Conservation (phyloP, 2,329 filamentous ascomycete genomes). For the Colletotrichum euphorbiae region DNA sequence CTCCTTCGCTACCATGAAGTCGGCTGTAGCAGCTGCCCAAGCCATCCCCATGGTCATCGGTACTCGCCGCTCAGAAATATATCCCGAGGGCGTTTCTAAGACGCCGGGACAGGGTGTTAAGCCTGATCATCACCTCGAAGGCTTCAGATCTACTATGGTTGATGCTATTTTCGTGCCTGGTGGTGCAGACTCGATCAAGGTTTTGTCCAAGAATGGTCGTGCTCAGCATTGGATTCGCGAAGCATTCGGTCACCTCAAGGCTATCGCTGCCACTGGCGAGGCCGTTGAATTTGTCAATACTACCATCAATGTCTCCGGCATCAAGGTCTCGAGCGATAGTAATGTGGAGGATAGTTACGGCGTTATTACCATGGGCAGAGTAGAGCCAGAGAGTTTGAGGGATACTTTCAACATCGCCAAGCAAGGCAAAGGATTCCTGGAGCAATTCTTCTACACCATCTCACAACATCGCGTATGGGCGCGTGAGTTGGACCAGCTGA, state of each 20-base stretch:
- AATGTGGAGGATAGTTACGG: slow-evolving; percentile 77
- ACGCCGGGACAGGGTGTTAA: slow-evolving; percentile 64
- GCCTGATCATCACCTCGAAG: slow-evolving; percentile 84
- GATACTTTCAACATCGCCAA: slow-evolving; percentile 73
- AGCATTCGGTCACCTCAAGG: slow-evolving; percentile 84
- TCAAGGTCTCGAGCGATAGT: slow-evolving; percentile 56
- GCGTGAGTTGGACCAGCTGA: slow-evolving; percentile 78
- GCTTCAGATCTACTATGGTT: slow-evolving; percentile 83
- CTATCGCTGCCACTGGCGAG: slow-evolving; percentile 81
- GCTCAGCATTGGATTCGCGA: slow-evolving; percentile 83
- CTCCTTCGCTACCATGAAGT: slow-evolving; percentile 74
- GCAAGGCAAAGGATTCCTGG: slow-evolving; percentile 75
- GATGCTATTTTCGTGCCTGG: slow-evolving; percentile 84
- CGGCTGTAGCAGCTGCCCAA: slow-evolving; percentile 68
- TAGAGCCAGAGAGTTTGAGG: slow-evolving; percentile 67
- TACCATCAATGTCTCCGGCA: slow-evolving; percentile 57
- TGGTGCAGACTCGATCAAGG: slow-evolving; percentile 71
- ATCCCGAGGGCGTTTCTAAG: slow-evolving; percentile 68
- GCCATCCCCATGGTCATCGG: slow-evolving; percentile 81
- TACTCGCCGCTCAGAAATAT: slow-evolving; percentile 74
- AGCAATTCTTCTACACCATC: slow-evolving; percentile 76
- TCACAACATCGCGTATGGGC: slow-evolving; percentile 80
- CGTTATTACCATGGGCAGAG: slow-evolving; percentile 74
- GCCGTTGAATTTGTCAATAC: slow-evolving; percentile 71
- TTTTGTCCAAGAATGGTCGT: slow-evolving; percentile 76